Evolutionary conservation across 2,329 filamentous ascomycete species (phyloP).

Genomic region (Fusarium anthophilum): DNA sequence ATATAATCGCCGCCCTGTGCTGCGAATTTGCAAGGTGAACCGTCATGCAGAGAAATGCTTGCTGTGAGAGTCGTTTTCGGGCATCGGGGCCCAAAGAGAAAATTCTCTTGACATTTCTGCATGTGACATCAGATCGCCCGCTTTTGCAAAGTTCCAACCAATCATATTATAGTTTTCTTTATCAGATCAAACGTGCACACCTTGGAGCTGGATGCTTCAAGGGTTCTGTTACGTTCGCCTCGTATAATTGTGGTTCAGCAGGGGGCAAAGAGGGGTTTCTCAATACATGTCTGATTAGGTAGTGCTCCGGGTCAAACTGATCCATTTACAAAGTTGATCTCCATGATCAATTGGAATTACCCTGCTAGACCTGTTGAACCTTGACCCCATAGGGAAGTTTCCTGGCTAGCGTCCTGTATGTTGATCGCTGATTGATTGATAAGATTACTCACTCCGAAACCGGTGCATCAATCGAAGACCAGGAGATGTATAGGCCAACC

Average conservation of each 20-base stretch:
- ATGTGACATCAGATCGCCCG: slow-evolving; percentile 41
- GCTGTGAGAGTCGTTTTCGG: slow-evolving; percentile 8
- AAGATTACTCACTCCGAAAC: slow-evolving; percentile 38
- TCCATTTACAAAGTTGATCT: slow-evolving; percentile 5
- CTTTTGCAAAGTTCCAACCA: slow-evolving; percentile 8
- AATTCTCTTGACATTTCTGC: slow-evolving; percentile 38
- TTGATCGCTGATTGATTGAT: slow-evolving; percentile 46
- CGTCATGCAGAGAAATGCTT: slow-evolving; percentile 15
- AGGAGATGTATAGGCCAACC: background rate
- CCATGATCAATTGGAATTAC: background rate
- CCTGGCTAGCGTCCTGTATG: slow-evolving; percentile 33
- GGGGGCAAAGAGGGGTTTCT: slow-evolving; percentile 4
- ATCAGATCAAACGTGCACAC: slow-evolving; percentile 42
- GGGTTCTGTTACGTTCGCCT: slow-evolving; percentile 11
- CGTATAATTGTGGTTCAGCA: slow-evolving; percentile 1
- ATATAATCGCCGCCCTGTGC: slow-evolving; percentile 32
- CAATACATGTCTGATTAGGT: slow-evolving; percentile 9
- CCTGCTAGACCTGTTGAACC: background rate
- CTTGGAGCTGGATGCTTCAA: slow-evolving; percentile 1
- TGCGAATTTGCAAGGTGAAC: slow-evolving; percentile 24
- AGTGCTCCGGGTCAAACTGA: background rate
- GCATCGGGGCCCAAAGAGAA: slow-evolving; percentile 26
- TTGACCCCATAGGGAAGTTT: slow-evolving; percentile 4
- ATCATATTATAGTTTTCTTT: slow-evolving; percentile 10
- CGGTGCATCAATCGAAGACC: background rate